These are phyloP conservation scores for Mesembryanthemum crystallinum DNA, from an alignment of 148 eudicot species.

Conservation along the genomic window DNA sequence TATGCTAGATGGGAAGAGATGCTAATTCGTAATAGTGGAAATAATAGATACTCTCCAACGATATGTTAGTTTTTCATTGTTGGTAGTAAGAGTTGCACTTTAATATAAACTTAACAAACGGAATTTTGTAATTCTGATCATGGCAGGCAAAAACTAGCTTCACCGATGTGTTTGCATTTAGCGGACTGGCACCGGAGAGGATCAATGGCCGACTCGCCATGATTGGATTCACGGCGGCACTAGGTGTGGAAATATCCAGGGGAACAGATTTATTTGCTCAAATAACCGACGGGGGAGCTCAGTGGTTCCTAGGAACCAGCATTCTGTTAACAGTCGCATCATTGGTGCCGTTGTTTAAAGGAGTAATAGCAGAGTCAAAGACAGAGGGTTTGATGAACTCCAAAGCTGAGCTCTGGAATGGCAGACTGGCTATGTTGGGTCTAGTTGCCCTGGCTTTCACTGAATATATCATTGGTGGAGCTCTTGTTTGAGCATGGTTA, in stretches of 20 bases:
- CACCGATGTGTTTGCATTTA: slow-evolving; percentile 59
- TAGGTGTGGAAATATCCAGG: slow-evolving; percentile 55
- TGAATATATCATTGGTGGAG: slow-evolving; percentile 60
- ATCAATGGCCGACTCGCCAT: slow-evolving; percentile 91
- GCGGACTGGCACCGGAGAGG: slow-evolving; percentile 87
- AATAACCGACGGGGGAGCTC: slow-evolving; percentile 59
- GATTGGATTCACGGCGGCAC: slow-evolving; percentile 76
- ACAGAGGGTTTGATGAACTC: slow-evolving; percentile 50
- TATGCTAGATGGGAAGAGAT: no score
- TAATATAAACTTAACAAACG: no score
- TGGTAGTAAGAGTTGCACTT: no score
- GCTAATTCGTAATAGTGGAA: no score
- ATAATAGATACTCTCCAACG: no score
- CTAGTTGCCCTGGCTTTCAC: slow-evolving; percentile 78
- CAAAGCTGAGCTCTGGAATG: slow-evolving; percentile 80
- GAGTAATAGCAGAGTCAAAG: slow-evolving; percentile 44
- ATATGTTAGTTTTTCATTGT: no score
- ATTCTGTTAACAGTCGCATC: slow-evolving; percentile 58
- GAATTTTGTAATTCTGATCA: background rate
- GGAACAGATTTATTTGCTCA: slow-evolving; percentile 66
- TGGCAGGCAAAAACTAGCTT: slow-evolving; percentile 64
- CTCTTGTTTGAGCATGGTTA: slow-evolving; percentile 58
- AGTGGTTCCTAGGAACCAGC: slow-evolving; percentile 69
- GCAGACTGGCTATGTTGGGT: slow-evolving; percentile 83
- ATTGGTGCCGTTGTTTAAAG: slow-evolving; percentile 52